Evolutionary conservation across 768 basidiomycete species (phyloP).

Genomic region (Strobilomyces echinocephalus): DNA sequence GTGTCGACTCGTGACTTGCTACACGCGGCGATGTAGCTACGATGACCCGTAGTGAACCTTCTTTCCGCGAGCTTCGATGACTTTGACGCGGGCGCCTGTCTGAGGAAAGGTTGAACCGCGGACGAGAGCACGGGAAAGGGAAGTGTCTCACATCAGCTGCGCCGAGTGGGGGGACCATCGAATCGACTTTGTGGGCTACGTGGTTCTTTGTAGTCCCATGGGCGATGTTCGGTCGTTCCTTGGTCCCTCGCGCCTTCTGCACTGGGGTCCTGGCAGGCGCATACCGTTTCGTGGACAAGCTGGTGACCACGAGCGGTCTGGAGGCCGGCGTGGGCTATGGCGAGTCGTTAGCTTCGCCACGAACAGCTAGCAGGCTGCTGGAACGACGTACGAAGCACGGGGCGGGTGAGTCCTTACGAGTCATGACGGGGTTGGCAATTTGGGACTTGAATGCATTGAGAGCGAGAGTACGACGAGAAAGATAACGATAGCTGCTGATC

Average conservation of each 20-base stretch:
- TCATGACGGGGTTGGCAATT: neutral
- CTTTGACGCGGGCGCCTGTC: no score
- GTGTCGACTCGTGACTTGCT: no score
- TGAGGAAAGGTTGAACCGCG: no score
- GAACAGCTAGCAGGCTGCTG: neutral
- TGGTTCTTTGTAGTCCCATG: neutral
- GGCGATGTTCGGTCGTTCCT: neutral
- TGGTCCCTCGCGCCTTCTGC: no score
- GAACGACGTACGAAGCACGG: neutral
- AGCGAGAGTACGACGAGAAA: neutral
- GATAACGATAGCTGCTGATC: neutral
- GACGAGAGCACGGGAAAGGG: no score
- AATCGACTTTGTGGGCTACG: no score
- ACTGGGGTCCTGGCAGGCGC: neutral
- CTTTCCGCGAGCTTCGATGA: no score
- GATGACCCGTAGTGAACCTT: no score
- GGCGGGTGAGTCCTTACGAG: neutral
- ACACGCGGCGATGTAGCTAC: no score
- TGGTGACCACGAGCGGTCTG: slow-evolving; percentile 12
- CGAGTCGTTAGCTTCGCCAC: neutral
- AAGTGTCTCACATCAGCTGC: no score
- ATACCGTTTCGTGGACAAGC: neutral
- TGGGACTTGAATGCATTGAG: neutral
- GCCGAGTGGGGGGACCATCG: no score
- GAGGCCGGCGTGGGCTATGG: neutral